Evolutionary conservation across 2,329 filamentous ascomycete genomes (phyloP), one percentile per base, ranked within the genome.

Genomic region (Neospermospora avenae): DNA sequence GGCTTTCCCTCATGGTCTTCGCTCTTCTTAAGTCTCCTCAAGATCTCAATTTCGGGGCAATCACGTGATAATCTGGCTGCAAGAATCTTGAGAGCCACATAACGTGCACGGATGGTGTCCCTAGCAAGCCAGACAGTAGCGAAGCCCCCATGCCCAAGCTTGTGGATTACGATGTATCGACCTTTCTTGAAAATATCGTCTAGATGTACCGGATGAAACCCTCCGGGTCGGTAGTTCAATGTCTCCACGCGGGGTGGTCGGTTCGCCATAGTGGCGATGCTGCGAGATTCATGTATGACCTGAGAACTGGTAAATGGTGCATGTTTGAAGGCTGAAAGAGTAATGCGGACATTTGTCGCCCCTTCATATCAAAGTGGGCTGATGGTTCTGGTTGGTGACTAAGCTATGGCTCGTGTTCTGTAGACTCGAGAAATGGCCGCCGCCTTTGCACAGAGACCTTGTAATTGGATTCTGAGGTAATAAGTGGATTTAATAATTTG

Each of bases 81-180:
- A 11, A 66, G 53, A 22, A 67, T 64, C 39, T 67, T 67, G 13
- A 67, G 18, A 8, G 65, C 65, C 54, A 67, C 63, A 61, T 63
- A 61, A 35, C 63, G 49, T 22, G 48, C n/a, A 20, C 60, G 57
- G 7, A 56, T 22, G 3, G 16, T 55, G 41, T 76, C 73, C 3
- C 68, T 65, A 8, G 74, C 77, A 28, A 80, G 74, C 78, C 77
- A 81, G 41, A 80, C 75, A 2, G 76, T 81, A 2, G 77, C 75
- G 63, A 70, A 78, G 0, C 73, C 73, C 31, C 79, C 77, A 52
- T 73, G 75, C 8, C 78, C 78, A 35, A 81, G 65, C 66, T 81
- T 81, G 58, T 77, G 74, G 31, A 77, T 64, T 34, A 80, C 67
- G 34, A 70, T 69, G 59, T 81, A 82, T 35, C 75, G 74, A 20